Conservation (phyloP, 169 alveolate genomes). For the Cryptosporidium tyzzeri region DNA sequence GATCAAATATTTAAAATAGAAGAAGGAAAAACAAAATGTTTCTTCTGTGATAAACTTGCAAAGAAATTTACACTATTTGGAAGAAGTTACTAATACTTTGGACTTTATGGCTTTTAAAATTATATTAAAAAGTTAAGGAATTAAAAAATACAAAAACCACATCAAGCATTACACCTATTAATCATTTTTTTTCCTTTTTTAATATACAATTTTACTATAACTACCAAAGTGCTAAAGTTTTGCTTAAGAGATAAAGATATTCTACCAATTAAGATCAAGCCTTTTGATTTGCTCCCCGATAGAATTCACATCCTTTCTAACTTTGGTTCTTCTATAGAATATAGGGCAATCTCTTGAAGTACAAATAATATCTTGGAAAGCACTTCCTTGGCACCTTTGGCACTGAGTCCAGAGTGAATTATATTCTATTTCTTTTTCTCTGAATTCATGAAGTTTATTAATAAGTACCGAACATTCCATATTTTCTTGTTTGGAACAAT, state of each 20-base stretch:
- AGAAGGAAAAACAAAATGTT: slow-evolving; percentile 91
- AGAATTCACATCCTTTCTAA: slow-evolving; percentile 88
- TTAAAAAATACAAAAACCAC: too few species aligned
- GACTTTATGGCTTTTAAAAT: too few species aligned
- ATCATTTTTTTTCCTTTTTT: too few species aligned
- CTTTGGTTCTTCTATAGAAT: slow-evolving; percentile 96
- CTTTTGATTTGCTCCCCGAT: slow-evolving; percentile 82
- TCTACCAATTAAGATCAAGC: slow-evolving; percentile 44
- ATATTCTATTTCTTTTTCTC: slow-evolving; percentile 90
- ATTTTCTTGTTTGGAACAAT: slow-evolving; percentile 77
- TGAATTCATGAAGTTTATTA: slow-evolving; percentile 87
- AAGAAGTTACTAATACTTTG: slow-evolving; percentile 91
- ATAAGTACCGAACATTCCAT: slow-evolving; percentile 81
- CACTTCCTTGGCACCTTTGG: slow-evolving; percentile 97
- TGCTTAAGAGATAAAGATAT: neutral
- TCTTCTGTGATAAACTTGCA: slow-evolving; percentile 95
- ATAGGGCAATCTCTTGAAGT: slow-evolving; percentile 98
- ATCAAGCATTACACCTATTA: too few species aligned
- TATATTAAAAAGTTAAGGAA: neutral
- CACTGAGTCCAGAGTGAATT: slow-evolving; percentile 97
- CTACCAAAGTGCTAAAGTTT: neutral
- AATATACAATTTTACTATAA: too few species aligned
- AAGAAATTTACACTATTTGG: slow-evolving; percentile 93
- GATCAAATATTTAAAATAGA: slow-evolving; percentile 91
- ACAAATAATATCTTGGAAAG: slow-evolving; percentile 96